Percentiles rank a stretch among this genome's conserved stretches.
Conservation (phyloP, 2,329 filamentous ascomycete species). For the Nothophoma quercina region DNA sequence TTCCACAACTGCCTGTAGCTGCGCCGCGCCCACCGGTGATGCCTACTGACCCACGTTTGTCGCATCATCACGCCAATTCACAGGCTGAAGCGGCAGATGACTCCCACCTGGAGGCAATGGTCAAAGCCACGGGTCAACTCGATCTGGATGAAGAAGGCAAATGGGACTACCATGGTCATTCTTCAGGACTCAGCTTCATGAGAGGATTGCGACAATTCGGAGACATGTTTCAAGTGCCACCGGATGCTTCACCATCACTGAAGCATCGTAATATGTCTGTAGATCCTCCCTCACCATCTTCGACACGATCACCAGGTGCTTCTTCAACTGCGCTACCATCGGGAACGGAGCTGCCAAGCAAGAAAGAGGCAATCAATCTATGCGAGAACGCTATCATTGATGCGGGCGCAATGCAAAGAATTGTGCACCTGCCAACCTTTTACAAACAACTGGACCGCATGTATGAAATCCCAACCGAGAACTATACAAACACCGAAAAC, state of each 20-base stretch:
- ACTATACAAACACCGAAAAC: slow-evolving; percentile 56
- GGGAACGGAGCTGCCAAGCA: slow-evolving; percentile 71
- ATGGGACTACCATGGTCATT: slow-evolving; percentile 95
- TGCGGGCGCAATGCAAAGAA: slow-evolving; percentile 69
- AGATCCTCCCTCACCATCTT: slow-evolving; percentile 74
- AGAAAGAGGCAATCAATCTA: slow-evolving; percentile 63
- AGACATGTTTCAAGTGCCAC: slow-evolving; percentile 72
- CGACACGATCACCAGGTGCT: slow-evolving; percentile 68
- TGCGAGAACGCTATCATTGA: slow-evolving; percentile 69
- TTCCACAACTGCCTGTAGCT: slow-evolving; percentile 50
- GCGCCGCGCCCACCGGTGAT: slow-evolving; percentile 31
- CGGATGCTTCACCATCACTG: slow-evolving; percentile 65
- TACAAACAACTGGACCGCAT: slow-evolving; percentile 78
- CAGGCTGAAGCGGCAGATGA: slow-evolving; percentile 53
- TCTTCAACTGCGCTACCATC: slow-evolving; percentile 42
- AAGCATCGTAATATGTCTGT: slow-evolving; percentile 61
- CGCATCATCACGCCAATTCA: slow-evolving; percentile 26
- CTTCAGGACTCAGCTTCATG: slow-evolving; percentile 89
- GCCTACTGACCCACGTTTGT: slow-evolving; percentile 31
- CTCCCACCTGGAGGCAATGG: slow-evolving; percentile 89
- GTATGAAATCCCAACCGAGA: slow-evolving; percentile 69
- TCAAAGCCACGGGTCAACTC: slow-evolving; percentile 87
- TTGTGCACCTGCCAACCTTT: slow-evolving; percentile 84
- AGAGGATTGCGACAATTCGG: slow-evolving; percentile 87
- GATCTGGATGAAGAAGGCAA: slow-evolving; percentile 91